Evolutionary conservation across 2,329 filamentous ascomycete species (phyloP), one percentile per base, ranked within the genome.

Genomic region (Fusarium sulawesiense): DNA sequence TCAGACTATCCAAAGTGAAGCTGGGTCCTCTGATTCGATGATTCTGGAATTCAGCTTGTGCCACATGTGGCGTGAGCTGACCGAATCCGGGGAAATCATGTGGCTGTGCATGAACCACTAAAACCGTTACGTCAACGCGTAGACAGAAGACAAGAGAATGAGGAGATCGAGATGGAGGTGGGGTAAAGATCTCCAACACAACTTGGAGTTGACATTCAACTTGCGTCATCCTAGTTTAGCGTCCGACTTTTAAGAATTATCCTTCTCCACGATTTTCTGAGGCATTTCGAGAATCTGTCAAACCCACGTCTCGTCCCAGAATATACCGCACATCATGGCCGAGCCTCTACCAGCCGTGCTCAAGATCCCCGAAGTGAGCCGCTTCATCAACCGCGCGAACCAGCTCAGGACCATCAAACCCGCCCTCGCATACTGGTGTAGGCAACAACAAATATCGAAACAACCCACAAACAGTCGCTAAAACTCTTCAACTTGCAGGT

Each of bases 361-460:
- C 75, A 94, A 92, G 82, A 84, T 90, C 60, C 90, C 92, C 64
- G 94, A 97, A 78, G 89, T 97, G 76, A 90, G 89, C 71, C 92
- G 93, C 65, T 98, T 97, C 80, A 90, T 94, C 67, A 87, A 91
- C 57, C 90, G 95, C 76, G 95, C 93, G 34, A 87, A 89, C 37
- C 95, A 99, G 83, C 88, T 99, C 50, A 92, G 95, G 78, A 87
- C 87, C 63, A 88, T 90, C 76, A 96, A 95, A 80, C 96, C 96
- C 11, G 93, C 96, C 64, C 88, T 98, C 73, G 87, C 94, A 68
- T 99, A 98, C 80, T 98, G 95, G 94, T 96, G 95, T 97, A 87
- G 91, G 87, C 12, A 32, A 12, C 56, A 32, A 49, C 16, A 20
- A 34, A 42, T 6, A 4, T 4, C 23, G 34, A 29, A 29, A 29